Conservation (phyloP, 2,329 filamentous ascomycete species). For the Microcyclosporella mali region DNA sequence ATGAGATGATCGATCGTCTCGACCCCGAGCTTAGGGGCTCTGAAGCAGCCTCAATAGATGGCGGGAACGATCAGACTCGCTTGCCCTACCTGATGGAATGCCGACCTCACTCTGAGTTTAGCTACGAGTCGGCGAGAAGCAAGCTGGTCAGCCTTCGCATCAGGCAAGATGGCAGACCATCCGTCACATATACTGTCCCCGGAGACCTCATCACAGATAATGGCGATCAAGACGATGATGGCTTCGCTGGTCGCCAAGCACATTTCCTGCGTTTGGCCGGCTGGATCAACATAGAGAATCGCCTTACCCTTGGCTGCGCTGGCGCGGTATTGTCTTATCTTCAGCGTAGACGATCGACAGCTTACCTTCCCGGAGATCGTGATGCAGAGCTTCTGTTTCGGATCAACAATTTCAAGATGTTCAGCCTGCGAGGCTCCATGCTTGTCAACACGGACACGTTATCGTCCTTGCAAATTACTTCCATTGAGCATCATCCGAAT, state of each 20-base stretch:
- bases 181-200: slow-evolving; percentile 56
- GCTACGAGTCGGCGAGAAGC: slow-evolving; percentile 57
- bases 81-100: slow-evolving; percentile 60
- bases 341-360: slow-evolving; percentile 59
- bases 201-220: slow-evolving; percentile 42
- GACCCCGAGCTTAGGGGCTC: slow-evolving; percentile 36
- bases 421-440: slow-evolving; percentile 61
- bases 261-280: slow-evolving; percentile 63
- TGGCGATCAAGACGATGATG: slow-evolving; percentile 38
- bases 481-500: slow-evolving; percentile 76
- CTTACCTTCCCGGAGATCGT: slow-evolving; percentile 56
- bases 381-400: slow-evolving; percentile 51
- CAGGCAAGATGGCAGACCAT: slow-evolving; percentile 42
- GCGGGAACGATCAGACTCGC: slow-evolving; percentile 42
- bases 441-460: slow-evolving; percentile 78
- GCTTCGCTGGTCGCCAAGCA: slow-evolving; percentile 53
- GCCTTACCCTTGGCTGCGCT: slow-evolving; percentile 70
- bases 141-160: slow-evolving; percentile 58
- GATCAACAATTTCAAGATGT: slow-evolving; percentile 64
- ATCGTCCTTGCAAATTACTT: slow-evolving; percentile 75
- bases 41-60: slow-evolving; percentile 20
- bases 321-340: slow-evolving; percentile 81
- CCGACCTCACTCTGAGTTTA: slow-evolving; percentile 67
- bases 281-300: slow-evolving; percentile 67
- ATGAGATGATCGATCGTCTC: slow-evolving; percentile 41